phyloP scores from a whole-genome alignment of 2,329 filamentous ascomycete genomes.

The Clarireedia sp. region DNA sequence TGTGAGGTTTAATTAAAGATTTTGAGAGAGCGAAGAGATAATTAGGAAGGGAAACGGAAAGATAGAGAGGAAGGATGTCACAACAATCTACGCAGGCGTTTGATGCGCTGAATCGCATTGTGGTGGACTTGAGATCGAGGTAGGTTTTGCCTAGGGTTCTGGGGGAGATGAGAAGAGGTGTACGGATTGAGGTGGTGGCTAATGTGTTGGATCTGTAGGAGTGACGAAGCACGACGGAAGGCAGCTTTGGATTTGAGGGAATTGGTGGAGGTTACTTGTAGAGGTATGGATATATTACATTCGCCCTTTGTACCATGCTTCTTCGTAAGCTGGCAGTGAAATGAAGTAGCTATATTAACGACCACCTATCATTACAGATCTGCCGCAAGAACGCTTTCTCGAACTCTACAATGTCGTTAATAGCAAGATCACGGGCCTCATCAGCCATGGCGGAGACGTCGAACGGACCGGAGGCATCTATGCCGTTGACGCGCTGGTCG shows the following conservation, averaged over 20 bases:
- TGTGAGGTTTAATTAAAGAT: no score
- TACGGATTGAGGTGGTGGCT: background rate
- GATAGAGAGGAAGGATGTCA: slow-evolving; percentile 25
- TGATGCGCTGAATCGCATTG: slow-evolving; percentile 27
- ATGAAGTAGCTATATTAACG: background rate
- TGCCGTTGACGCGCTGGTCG: slow-evolving; percentile 85
- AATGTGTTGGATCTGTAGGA: slow-evolving; percentile 16
- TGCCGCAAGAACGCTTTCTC: slow-evolving; percentile 70
- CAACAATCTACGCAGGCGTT: slow-evolving; percentile 25
- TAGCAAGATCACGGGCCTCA: slow-evolving; percentile 60
- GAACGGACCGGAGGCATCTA: slow-evolving; percentile 89
- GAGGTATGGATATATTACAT: slow-evolving; percentile 21
- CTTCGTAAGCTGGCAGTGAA: no score
- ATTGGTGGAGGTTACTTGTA: slow-evolving; percentile 27
- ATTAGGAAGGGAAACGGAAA: no score
- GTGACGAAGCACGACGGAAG: slow-evolving; percentile 28
- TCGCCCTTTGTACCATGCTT: background rate
- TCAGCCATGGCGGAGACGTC: slow-evolving; percentile 77
- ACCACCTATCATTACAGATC: slow-evolving; percentile 45
- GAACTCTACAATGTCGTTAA: slow-evolving; percentile 62
- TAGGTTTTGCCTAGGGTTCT: slow-evolving; percentile 8
- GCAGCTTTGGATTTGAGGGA: slow-evolving; percentile 29
- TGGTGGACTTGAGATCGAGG: slow-evolving; percentile 27
- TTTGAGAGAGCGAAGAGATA: no score
- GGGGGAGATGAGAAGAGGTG: background rate